Percentiles rank a stretch among this genome's conserved stretches.
phyloP scores from a whole-genome alignment of 1,284 basidiomycete genomes.

The Naganishia cerealis region DNA sequence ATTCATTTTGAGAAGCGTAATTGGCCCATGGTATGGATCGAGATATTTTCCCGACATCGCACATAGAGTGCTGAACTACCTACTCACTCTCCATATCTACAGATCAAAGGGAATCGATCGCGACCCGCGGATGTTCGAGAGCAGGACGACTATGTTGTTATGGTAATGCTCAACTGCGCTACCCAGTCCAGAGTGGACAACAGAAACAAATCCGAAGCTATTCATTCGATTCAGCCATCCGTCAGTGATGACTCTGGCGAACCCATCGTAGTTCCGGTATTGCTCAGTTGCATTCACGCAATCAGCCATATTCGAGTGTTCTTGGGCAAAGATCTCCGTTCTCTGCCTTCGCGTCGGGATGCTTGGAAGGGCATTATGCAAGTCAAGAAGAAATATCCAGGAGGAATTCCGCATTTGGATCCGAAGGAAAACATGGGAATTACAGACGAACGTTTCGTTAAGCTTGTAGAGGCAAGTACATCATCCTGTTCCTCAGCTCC shows the following conservation, averaged over 20 bases:
- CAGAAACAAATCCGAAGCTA: slow-evolving; percentile 56
- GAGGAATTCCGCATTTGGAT: slow-evolving; percentile 83
- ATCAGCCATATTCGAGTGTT: slow-evolving; percentile 85
- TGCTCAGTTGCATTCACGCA: slow-evolving; percentile 80
- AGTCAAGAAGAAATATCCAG: slow-evolving; percentile 83
- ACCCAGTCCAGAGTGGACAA: slow-evolving; percentile 65
- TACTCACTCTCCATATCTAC: neutral
- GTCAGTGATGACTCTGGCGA: slow-evolving; percentile 69
- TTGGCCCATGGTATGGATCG: slow-evolving; percentile 63
- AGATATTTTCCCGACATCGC: slow-evolving; percentile 30
- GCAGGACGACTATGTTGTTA: slow-evolving; percentile 88
- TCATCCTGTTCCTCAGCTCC: neutral
- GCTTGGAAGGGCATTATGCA: slow-evolving; percentile 87
- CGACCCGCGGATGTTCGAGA: slow-evolving; percentile 70
- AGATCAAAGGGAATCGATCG: slow-evolving; percentile 41
- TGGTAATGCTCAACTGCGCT: slow-evolving; percentile 85
- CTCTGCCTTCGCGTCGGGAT: slow-evolving; percentile 72
- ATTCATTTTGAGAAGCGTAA: slow-evolving; percentile 86
- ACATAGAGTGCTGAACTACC: too few species aligned
- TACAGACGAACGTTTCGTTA: slow-evolving; percentile 87
- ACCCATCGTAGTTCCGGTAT: slow-evolving; percentile 82
- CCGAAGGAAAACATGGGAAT: slow-evolving; percentile 96
- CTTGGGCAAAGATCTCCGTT: slow-evolving; percentile 85
- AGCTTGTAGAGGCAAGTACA: slow-evolving; percentile 69
- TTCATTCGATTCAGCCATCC: slow-evolving; percentile 67